Conservation (phyloP, 2,329 filamentous ascomycete genomes). For the Sclerotiophoma versabilis region DNA sequence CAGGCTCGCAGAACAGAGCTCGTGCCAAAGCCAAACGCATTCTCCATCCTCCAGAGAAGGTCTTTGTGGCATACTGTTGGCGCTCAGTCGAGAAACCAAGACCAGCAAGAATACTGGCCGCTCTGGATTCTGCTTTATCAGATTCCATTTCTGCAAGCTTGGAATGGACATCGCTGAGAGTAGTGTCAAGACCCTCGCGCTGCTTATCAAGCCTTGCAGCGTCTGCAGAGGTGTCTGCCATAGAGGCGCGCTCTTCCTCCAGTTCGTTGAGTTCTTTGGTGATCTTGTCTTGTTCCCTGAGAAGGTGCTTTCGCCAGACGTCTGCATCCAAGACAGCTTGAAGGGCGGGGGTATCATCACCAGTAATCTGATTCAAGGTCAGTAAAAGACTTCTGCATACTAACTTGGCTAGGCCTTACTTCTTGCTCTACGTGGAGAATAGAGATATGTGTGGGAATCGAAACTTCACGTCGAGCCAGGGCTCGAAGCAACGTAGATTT, state of each 20-base stretch:
- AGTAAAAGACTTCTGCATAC: slow-evolving; percentile 6
- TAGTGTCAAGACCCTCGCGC: slow-evolving; percentile 87
- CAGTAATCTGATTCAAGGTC: slow-evolving; percentile 70
- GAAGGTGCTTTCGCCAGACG: slow-evolving; percentile 95
- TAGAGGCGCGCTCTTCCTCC: slow-evolving; percentile 75
- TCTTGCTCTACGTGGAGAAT: slow-evolving; percentile 99
- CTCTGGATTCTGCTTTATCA: slow-evolving; percentile 94
- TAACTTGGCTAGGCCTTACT: slow-evolving; percentile 56
- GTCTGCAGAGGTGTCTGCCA: slow-evolving; percentile 93
- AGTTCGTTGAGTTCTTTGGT: slow-evolving; percentile 75
- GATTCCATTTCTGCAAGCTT: slow-evolving; percentile 99
- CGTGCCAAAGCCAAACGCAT: slow-evolving; percentile 95
- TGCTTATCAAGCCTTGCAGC: slow-evolving; percentile 84
- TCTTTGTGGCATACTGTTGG: slow-evolving; percentile 92
- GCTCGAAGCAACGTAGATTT: slow-evolving; percentile 87
- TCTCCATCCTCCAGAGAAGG: slow-evolving; percentile 99
- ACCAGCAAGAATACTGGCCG: slow-evolving; percentile 94
- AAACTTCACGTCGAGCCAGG: slow-evolving; percentile 88
- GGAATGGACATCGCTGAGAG: slow-evolving; percentile 85
- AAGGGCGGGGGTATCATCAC: slow-evolving; percentile 92
- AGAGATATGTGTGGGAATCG: slow-evolving; percentile 95
- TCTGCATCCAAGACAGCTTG: slow-evolving; percentile 97
- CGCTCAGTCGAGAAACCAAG: slow-evolving; percentile 94
- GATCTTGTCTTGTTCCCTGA: slow-evolving; percentile 90
- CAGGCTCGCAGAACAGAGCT: slow-evolving; percentile 97